Conservation (phyloP, 495 filamentous ascomycete species). For the Neurospora sublineolata region DNA sequence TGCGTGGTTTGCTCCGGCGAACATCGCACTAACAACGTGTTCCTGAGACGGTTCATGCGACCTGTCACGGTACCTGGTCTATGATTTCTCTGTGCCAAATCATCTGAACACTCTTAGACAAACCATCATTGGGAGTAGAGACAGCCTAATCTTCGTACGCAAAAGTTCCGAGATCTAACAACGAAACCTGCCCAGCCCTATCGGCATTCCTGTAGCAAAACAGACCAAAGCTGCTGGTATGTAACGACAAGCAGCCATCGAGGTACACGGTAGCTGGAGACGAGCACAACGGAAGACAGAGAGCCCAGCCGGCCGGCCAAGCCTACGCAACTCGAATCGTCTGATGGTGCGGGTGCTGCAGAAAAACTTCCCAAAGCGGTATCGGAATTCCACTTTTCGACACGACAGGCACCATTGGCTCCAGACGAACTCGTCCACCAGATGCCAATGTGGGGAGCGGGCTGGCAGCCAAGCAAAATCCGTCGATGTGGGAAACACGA, state of each 20-base stretch:
- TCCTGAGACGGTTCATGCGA: neutral
- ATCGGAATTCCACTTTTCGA: neutral
- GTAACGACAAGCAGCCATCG: neutral
- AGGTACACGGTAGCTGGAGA: neutral
- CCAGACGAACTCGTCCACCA: neutral
- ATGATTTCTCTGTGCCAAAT: neutral
- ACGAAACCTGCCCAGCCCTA: neutral
- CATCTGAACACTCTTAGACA: neutral
- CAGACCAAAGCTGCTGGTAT: neutral
- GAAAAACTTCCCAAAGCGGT: neutral
- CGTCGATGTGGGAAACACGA: neutral
- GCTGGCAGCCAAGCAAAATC: neutral
- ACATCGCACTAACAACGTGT: neutral
- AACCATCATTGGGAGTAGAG: neutral
- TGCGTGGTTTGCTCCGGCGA: slow-evolving; percentile 1
- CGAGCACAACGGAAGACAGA: neutral
- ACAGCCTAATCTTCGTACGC: neutral
- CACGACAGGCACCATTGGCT: neutral
- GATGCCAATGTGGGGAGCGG: neutral
- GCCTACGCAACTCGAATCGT: neutral
- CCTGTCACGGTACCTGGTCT: neutral
- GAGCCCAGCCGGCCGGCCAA: neutral
- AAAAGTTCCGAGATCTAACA: neutral
- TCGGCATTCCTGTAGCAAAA: neutral
- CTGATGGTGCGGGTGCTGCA: neutral